Base-by-base conservation (phyloP, 768 basidiomycete species). In the Boletus vermiculosoides region DNA sequence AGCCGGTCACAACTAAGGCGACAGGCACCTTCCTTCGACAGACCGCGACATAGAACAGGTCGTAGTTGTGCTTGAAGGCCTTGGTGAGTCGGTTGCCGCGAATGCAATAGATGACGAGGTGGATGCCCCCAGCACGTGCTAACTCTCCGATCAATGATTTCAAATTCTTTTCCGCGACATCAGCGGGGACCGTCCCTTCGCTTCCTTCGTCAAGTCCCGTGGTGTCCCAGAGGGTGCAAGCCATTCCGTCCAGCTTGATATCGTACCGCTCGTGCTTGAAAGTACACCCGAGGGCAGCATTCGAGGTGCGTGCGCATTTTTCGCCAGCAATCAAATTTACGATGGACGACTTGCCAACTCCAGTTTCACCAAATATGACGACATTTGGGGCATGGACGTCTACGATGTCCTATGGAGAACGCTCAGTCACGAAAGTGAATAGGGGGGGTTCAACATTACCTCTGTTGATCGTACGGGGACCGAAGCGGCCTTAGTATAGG, bases 1-100 rank as follows among this genome's bases (percentile, higher is more conserved):
- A 62, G 15, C 73, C 71, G 0, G 74, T 77, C 8, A 76, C 61
- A 9, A 72, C 73, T 5, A 76, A 49, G 0, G 71, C 64, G n/a
- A 73, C 65, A 2, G 73, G 76, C 5, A 76, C 77, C 33, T 65
- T 53, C 36, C 59, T 55, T 23, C 57, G 65, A 48, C 77, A 77
- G 30, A 77, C 65, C 5, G 69, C 62, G 18, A 68, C 62, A 25
- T 69, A 63, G 46, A 76, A 73, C 4, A 75, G 41, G 28, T 62
- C 57, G 64, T 74, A 77, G 59, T 75, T 77, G 31, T 65, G 63
- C 28, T 63, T 53, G 20, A 68, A 58, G 6, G 47, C 55, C 30
- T 34, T 57, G 8, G 57, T 49, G 30, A 57, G 40, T 44, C 57
- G 33, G 16, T 8, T 15, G 1, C 25, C 54, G 10, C 47, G 55